These are phyloP conservation scores for Conticribra weissflogii DNA, from an alignment of 108 stramenopile genomes.

Conservation along the genomic window DNA sequence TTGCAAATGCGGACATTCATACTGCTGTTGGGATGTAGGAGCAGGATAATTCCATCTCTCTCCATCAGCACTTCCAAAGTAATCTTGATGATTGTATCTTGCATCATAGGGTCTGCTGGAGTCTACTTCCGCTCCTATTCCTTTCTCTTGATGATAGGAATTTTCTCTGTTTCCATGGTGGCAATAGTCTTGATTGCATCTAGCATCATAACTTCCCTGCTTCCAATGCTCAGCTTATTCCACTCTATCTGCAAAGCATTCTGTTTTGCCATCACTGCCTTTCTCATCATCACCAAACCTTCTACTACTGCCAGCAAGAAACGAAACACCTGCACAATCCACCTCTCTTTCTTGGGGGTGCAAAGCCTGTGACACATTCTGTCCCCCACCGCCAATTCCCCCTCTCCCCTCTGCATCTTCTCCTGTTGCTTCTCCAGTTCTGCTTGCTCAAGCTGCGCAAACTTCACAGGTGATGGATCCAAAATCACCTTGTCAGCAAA, in stretches of 20 bases:
- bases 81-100: slow-evolving; percentile 2
- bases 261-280: neutral
- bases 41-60: neutral
- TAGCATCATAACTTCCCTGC: neutral
- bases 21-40: too few species aligned
- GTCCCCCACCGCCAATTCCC: neutral
- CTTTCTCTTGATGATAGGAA: too few species aligned
- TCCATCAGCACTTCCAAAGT: neutral
- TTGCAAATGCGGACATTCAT: too few species aligned
- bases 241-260: neutral
- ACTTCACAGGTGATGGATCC: too few species aligned
- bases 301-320: neutral
- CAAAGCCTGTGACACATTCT: slow-evolving; percentile 20
- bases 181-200: too few species aligned
- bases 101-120: neutral
- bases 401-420: neutral
- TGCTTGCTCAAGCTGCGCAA: too few species aligned
- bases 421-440: too few species aligned
- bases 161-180: neutral
- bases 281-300: slow-evolving; percentile 21
- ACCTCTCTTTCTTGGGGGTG: neutral
- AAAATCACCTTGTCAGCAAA: too few species aligned
- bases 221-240: neutral
- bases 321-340: neutral
- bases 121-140: neutral